Conservation (phyloP, 306 rosid species). For the Vicia sativa region DNA sequence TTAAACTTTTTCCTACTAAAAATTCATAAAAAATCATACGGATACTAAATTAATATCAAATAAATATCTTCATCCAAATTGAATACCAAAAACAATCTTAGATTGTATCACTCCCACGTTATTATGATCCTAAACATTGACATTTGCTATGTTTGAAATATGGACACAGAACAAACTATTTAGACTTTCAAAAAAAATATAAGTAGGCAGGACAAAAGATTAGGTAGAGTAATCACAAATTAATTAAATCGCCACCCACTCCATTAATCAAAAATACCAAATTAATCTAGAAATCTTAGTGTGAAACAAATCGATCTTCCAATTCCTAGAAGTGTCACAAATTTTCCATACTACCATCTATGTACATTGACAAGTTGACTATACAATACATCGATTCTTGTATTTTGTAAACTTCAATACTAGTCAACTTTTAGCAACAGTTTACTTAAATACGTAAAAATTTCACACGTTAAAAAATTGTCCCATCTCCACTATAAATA, state of each 20-base stretch:
- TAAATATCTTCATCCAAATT: neutral
- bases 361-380: conserved; percentile 34
- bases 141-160: neutral
- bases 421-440: conserved; percentile 25
- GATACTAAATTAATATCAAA: neutral
- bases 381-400: neutral
- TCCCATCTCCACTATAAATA: conserved; percentile 40
- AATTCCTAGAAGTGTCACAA: conserved; percentile 26
- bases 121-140: neutral
- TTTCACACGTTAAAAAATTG: neutral
- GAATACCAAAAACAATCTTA: neutral
- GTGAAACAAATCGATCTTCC: conserved; percentile 11
- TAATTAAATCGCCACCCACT: conserved; percentile 41
- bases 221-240: conserved; percentile 22
- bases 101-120: neutral
- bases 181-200: neutral
- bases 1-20: too few relatives aligned
- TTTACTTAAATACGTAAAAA: neutral
- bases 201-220: conserved; percentile 31
- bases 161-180: neutral
- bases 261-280: conserved; percentile 5
- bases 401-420: neutral
- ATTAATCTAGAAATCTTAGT: conserved; percentile 28
- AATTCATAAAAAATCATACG: neutral
- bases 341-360: neutral